These are phyloP conservation scores for Boletus fagicola DNA, from an alignment of 768 basidiomycete genomes.

Conservation along the genomic window DNA sequence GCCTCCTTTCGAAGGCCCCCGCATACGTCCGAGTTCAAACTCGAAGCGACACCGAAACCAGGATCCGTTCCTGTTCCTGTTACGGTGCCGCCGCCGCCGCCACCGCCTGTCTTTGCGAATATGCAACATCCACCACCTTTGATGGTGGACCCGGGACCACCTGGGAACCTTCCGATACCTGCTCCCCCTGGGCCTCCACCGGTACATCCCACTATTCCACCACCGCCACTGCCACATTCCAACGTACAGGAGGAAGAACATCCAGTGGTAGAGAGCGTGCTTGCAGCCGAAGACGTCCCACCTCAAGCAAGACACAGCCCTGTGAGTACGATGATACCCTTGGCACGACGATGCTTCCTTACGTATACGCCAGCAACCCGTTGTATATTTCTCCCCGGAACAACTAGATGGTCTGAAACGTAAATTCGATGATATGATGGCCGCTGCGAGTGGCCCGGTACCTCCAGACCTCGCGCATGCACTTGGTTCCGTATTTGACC, in stretches of 20 bases:
- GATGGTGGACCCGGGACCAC: conserved; percentile 22
- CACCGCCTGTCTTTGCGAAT: conserved; percentile 24
- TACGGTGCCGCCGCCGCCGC: conserved; percentile 8
- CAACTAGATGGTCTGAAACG: conserved; percentile 31
- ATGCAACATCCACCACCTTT: conserved; percentile 23
- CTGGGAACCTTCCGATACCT: conserved; percentile 10
- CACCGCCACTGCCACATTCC: conserved; percentile 6
- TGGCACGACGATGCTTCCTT: background rate
- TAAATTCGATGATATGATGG: conserved; percentile 34
- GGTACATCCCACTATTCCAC: conserved; percentile 8
- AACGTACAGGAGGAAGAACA: conserved; percentile 18
- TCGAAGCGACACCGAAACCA: conserved; percentile 32
- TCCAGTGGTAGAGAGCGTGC: conserved; percentile 12
- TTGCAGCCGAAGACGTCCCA: conserved; percentile 18
- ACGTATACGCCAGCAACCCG: conserved; percentile 15
- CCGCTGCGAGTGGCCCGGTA: conserved; percentile 30
- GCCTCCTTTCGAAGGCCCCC: conserved; percentile 34
- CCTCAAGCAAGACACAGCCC: conserved; percentile 16
- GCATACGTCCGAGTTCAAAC: conserved; percentile 34
- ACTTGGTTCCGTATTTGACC: conserved; percentile 34
- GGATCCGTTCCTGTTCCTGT: conserved; percentile 13
- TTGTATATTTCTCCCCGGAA: conserved; percentile 33
- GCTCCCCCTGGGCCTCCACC: conserved; percentile 8
- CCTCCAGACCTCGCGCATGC: conserved; percentile 32
- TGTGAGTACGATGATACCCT: conserved; percentile 8